These are phyloP conservation scores for Aspergillus neotritici DNA, from an alignment of 2,329 filamentous ascomycete species.

Conservation along the genomic window DNA sequence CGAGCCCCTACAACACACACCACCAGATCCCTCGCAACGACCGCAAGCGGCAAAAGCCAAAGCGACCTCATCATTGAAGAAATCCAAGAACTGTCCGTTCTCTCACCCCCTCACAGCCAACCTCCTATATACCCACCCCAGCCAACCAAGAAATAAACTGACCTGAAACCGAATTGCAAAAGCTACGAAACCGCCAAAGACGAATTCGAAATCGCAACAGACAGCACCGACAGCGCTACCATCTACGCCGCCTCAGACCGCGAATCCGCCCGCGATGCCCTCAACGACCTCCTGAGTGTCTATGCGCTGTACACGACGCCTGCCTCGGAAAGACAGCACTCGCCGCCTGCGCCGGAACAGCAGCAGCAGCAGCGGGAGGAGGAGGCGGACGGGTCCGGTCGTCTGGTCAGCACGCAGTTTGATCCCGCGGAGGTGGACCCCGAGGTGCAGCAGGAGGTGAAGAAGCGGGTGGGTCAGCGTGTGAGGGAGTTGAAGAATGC, in stretches of 20 bases:
- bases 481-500: slow-evolving; percentile 45
- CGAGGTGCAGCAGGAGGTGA: slow-evolving; percentile 38
- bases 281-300: slow-evolving; percentile 34
- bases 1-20: neutral
- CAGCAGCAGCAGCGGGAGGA: slow-evolving; percentile 4
- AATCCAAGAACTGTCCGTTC: slow-evolving; percentile 33
- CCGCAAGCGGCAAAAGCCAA: slow-evolving; percentile 20
- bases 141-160: neutral
- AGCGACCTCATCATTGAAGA: slow-evolving; percentile 33
- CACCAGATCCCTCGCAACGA: neutral
- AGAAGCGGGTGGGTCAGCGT: slow-evolving; percentile 39
- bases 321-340: neutral
- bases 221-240: slow-evolving; percentile 41
- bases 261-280: slow-evolving; percentile 41
- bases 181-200: slow-evolving; percentile 44
- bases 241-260: slow-evolving; percentile 45
- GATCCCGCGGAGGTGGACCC: slow-evolving; percentile 25
- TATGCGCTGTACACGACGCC: slow-evolving; percentile 31
- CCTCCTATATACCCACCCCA: neutral
- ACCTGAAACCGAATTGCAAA: slow-evolving; percentile 13
- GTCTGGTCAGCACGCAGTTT: slow-evolving; percentile 27
- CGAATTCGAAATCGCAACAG: slow-evolving; percentile 47
- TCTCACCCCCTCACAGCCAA: neutral
- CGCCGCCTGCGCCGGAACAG: neutral
- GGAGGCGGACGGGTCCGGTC: slow-evolving; percentile 9